A percentile compares a stretch with the other conserved stretches of the same genome.
These are phyloP conservation scores for Smittium culicis DNA, from an alignment of 371 early-diverging fungal genomes.

Conservation along the genomic window DNA sequence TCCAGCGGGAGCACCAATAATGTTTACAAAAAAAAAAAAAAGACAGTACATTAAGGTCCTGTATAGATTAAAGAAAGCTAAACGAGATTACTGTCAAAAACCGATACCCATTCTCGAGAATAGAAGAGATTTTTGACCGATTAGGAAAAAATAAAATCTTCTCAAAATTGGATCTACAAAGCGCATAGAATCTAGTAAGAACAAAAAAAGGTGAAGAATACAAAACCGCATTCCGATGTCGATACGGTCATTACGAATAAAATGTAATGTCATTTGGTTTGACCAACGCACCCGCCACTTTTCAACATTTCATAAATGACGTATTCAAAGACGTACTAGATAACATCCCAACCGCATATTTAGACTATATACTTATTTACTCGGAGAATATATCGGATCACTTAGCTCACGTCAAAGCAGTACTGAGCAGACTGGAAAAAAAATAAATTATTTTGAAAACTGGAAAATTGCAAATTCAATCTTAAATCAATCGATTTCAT, in stretches of 20 bases:
- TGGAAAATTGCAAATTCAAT: constrained; percentile 35
- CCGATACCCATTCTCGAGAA: constrained; percentile 10
- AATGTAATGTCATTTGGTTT: constrained; percentile 32
- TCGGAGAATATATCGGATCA: constrained; percentile 20
- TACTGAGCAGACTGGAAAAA: constrained; percentile 22
- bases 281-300: constrained; percentile 11
- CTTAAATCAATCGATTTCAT: constrained; percentile 27
- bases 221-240: constrained; percentile 33
- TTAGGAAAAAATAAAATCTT: constrained; percentile 20
- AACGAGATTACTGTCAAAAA: constrained; percentile 13
- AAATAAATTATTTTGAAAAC: constrained; percentile 23
- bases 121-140: constrained; percentile 27
- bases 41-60: constrained; percentile 33
- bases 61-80: constrained; percentile 32
- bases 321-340: constrained; percentile 8
- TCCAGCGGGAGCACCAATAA: constrained; percentile 35
- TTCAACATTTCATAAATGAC: constrained; percentile 9
- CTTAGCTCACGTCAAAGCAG: constrained; percentile 13
- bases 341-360: constrained; percentile 14
- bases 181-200: constrained; percentile 20
- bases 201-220: constrained; percentile 11
- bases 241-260: constrained; percentile 26
- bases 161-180: constrained; percentile 31
- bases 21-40: constrained; percentile 43
- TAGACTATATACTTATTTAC: constrained; percentile 35